Evolutionary conservation across 352 stramenopile genomes (phyloP), one percentile per base, ranked within the genome.

Genomic region (Phytopythium vexans): DNA sequence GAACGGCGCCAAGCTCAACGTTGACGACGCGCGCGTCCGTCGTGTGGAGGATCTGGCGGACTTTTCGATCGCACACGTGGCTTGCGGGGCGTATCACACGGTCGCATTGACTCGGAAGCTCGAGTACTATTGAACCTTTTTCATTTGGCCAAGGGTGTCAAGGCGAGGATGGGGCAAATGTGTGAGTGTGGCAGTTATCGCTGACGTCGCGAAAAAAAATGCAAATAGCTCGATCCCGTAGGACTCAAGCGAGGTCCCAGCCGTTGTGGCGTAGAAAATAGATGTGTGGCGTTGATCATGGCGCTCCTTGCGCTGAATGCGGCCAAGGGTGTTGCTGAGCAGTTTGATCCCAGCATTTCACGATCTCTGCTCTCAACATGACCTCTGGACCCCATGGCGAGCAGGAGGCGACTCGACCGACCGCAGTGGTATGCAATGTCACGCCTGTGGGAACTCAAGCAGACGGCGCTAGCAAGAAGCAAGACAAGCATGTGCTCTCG

Each of bases 31-130:
- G 0, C 64, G 69, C 7, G 56, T 84, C n/a, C 67, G 74, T 38
- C 64, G 56, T 4, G 57, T 86, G 11, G 64, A 36, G n/a, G 59
- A 67, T 2, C 34, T 89, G 3, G 58, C 52, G 0, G 79, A 85
- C 9, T 89, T 84, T 34, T 41, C 65, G 5, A 70, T 88, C 40
- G 56, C 66, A 3, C 70, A 84, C 46, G 68, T 92, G 31, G 58
- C 82, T 14, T 89, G 78, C 41, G 82, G 82, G 47, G 76, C 72
- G 5, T 88, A 88, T 34, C 81, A 92, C 54, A 63, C 73, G 3
- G 81, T 92, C 6, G 78, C 64, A 12, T 49, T 89, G 6, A 86
- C 74, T 27, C 61, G 57, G 38, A 75, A 70, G 38, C 62, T 80
- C 4, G 74, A 77, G 48, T 85, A 80, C 33, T 70, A 58, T 42